Percentiles rank a stretch among this genome's conserved stretches.
phyloP scores from a whole-genome alignment of 345 rosid genomes.

The Eucalyptus guilfoylei region DNA sequence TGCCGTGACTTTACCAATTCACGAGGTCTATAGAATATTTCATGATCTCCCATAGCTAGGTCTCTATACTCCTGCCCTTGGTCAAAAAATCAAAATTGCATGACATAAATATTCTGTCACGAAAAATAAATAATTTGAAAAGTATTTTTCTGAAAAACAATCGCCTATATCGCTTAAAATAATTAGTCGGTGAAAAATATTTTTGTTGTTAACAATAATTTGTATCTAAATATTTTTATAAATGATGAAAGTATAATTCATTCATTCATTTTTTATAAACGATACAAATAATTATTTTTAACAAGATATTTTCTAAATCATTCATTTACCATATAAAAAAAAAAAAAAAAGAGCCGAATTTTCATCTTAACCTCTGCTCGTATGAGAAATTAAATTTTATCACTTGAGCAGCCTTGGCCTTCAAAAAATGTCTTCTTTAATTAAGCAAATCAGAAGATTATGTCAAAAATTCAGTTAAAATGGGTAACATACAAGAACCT shows the following conservation, averaged over 20 bases:
- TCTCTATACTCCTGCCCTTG: neutral
- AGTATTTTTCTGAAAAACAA: accelerated
- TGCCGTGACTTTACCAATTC: neutral
- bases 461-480: neutral
- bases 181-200: too few relatives aligned
- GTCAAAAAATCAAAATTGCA: neutral
- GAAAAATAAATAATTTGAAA: too few relatives aligned
- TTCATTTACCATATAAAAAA: too few relatives aligned
- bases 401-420: neutral
- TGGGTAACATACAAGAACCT: neutral
- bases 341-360: neutral
- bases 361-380: neutral
- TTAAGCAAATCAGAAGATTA: neutral
- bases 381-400: neutral
- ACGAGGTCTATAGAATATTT: neutral
- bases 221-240: too few relatives aligned
- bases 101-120: too few relatives aligned
- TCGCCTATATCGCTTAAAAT: accelerated
- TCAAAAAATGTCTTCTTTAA: neutral
- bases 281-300: too few relatives aligned
- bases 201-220: accelerated
- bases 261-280: too few relatives aligned
- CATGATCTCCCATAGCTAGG: neutral
- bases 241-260: too few relatives aligned
- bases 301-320: too few relatives aligned